phyloP scores from a whole-genome alignment of 768 basidiomycete species.

The Phlebiopsis gigantea region DNA sequence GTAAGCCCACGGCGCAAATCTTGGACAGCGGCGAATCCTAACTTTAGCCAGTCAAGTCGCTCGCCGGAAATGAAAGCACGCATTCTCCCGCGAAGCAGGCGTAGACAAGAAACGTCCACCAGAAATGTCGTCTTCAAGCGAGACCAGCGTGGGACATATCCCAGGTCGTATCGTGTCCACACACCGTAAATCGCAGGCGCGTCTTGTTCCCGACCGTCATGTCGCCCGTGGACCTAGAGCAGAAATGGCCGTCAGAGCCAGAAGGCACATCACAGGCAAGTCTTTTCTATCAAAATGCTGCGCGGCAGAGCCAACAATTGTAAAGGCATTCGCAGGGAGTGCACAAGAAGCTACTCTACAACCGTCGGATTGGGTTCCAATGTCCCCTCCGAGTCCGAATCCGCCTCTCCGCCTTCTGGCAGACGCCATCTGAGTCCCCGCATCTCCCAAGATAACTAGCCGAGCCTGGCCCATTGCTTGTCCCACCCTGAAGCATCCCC shows the following conservation, averaged over 20 bases:
- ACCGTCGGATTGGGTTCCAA: neutral
- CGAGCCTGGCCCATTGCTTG: neutral
- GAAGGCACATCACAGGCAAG: neutral
- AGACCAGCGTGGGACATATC: neutral
- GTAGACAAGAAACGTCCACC: neutral
- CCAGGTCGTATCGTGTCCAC: neutral
- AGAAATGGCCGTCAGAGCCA: neutral
- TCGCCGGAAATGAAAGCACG: neutral
- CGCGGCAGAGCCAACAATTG: too few relatives aligned
- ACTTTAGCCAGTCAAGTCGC: neutral
- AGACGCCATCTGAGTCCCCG: neutral
- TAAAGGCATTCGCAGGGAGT: neutral
- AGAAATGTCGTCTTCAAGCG: neutral
- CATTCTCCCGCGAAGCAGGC: neutral
- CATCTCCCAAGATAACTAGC: neutral
- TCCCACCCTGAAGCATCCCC: neutral
- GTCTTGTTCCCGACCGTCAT: neutral
- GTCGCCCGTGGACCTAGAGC: neutral
- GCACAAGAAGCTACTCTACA: neutral
- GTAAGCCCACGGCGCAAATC: too few relatives aligned
- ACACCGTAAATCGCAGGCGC: neutral
- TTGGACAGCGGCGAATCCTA: neutral
- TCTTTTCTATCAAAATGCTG: neutral
- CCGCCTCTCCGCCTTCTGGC: neutral
- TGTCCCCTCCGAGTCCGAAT: neutral